These are phyloP conservation scores for Tilletiopsis washingtonensis DNA, from an alignment of 1,284 basidiomycete species.

Conservation along the genomic window DNA sequence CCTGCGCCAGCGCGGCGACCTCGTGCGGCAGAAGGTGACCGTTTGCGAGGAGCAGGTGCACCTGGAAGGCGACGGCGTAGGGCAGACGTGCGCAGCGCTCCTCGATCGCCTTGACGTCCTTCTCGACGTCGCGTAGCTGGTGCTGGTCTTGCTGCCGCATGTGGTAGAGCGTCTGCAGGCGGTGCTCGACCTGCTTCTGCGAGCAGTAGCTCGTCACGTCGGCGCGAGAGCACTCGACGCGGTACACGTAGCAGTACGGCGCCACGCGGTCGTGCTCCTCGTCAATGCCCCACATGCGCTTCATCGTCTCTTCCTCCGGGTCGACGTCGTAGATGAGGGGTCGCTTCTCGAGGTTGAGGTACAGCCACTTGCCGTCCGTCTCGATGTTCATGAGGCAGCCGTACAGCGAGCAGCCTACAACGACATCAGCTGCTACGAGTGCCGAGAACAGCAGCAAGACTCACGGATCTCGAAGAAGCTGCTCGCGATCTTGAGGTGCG, in stretches of 20 bases:
- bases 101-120: too few relatives aligned
- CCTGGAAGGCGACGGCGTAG: conserved; percentile 1
- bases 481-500: too few relatives aligned
- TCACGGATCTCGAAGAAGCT: too few relatives aligned
- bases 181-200: too few relatives aligned
- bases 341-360: conserved; percentile 2
- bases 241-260: conserved; percentile 5
- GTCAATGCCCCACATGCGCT: not conserved
- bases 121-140: too few relatives aligned
- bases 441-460: not conserved
- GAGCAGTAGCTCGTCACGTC: not conserved
- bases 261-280: not conserved
- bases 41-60: not conserved
- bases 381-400: not conserved
- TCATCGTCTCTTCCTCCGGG: not conserved
- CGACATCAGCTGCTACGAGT: not conserved
- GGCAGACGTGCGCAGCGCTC: too few relatives aligned
- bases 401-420: too few relatives aligned
- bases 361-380: not conserved
- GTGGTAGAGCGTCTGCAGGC: too few relatives aligned
- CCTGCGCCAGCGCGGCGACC: not conserved
- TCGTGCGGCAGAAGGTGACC: not conserved
- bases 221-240: not conserved
- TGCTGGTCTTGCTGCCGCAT: too few relatives aligned
- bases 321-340: not conserved